Percentiles rank a stretch among this genome's conserved stretches.
These are phyloP conservation scores for Psilocybe subaeruginosa DNA, from an alignment of 768 basidiomycete genomes.

Conservation along the genomic window DNA sequence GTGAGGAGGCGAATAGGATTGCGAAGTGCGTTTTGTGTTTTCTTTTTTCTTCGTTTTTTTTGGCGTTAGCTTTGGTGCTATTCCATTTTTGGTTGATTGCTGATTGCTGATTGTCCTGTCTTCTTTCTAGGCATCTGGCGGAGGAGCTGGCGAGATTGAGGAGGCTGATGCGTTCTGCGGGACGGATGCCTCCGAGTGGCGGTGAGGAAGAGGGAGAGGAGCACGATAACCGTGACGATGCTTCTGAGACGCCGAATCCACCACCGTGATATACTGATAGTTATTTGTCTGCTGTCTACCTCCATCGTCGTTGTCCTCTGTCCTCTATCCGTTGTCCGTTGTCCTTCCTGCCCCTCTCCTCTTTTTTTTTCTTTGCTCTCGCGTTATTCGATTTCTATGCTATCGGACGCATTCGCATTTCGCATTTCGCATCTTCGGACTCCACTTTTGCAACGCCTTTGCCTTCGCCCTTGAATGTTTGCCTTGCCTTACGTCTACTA, in stretches of 20 bases:
- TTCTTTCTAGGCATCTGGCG: slow-evolving; percentile 49
- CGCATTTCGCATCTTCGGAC: too few species aligned
- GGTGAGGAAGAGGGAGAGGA: not conserved
- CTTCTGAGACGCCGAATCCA: slow-evolving; percentile 7
- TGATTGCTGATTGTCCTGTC: not conserved
- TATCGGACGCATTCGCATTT: too few species aligned
- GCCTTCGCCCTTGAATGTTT: too few species aligned
- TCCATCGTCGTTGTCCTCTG: not conserved
- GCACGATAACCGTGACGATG: not conserved
- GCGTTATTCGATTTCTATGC: too few species aligned
- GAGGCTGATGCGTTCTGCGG: slow-evolving; percentile 67
- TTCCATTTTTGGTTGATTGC: not conserved
- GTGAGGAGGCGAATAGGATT: slow-evolving; percentile 59
- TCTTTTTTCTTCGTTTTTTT: not conserved
- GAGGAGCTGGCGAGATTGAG: slow-evolving; percentile 68
- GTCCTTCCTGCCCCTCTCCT: too few species aligned
- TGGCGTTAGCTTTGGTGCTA: not conserved
- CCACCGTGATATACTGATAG: slow-evolving; percentile 12
- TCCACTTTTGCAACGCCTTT: too few species aligned
- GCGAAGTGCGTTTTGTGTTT: slow-evolving; percentile 49
- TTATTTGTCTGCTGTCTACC: not conserved
- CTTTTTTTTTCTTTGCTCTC: too few species aligned
- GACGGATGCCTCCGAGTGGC: slow-evolving; percentile 22
- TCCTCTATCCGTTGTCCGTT: not conserved
- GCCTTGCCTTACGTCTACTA: too few species aligned